These are phyloP conservation scores for Polygonum maritimum DNA, from an alignment of 148 eudicot genomes.

Conservation along the genomic window DNA sequence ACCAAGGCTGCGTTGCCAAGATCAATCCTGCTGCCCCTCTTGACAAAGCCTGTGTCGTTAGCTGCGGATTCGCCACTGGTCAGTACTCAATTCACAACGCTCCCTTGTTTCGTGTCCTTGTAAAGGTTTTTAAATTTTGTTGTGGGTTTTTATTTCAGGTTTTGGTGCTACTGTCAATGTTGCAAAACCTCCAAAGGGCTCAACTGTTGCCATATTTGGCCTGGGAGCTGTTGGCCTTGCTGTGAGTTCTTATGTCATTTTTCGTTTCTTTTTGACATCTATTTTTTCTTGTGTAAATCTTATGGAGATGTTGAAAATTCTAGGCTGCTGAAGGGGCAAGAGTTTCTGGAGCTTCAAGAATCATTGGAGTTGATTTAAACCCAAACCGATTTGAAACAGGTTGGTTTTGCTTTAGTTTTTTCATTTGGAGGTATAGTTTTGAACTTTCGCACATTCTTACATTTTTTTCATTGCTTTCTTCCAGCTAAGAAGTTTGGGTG, in stretches of 20 bases:
- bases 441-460: background rate
- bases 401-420: background rate
- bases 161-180: constrained; percentile 76
- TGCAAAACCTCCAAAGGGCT: constrained; percentile 68
- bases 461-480: background rate
- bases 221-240: constrained; percentile 79
- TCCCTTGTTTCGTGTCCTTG: background rate
- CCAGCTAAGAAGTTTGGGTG: constrained; percentile 50
- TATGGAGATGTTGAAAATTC: background rate
- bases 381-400: constrained; percentile 27
- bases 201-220: constrained; percentile 65
- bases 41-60: constrained; percentile 74
- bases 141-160: constrained; percentile 17
- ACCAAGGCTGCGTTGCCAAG: constrained; percentile 59
- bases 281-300: background rate
- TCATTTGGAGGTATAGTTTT: too few species aligned
- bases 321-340: constrained; percentile 61
- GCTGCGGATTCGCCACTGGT: constrained; percentile 75
- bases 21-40: constrained; percentile 67
- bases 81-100: background rate
- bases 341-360: constrained; percentile 48
- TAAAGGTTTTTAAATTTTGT: background rate
- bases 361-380: constrained; percentile 48
- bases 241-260: constrained; percentile 27
- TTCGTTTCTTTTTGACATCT: background rate